Evolutionary conservation across 495 filamentous ascomycete species (phyloP).

Genomic region (Bacidia rubella): DNA sequence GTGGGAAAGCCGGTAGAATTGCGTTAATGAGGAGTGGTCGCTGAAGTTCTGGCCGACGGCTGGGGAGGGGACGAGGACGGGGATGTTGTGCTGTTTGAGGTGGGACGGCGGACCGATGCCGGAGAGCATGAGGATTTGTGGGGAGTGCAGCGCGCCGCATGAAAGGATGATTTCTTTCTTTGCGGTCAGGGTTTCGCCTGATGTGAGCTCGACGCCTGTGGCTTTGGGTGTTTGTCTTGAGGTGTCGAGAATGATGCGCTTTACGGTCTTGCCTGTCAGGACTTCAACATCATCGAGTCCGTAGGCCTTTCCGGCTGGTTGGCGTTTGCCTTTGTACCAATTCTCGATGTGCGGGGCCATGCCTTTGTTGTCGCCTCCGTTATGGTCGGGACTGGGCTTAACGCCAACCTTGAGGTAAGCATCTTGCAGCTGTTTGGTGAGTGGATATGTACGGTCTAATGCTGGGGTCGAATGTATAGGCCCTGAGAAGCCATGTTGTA

Average conservation of each 20-base stretch:
- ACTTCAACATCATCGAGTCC: constrained; percentile 12
- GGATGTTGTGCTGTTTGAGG: constrained; percentile 20
- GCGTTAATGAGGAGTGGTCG: constrained; percentile 23
- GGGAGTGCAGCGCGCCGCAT: constrained; percentile 32
- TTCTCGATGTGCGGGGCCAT: constrained; percentile 23
- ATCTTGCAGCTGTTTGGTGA: constrained; percentile 15
- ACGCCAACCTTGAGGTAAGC: constrained; percentile 22
- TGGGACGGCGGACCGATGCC: constrained; percentile 27
- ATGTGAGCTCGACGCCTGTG: constrained; percentile 18
- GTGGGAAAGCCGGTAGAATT: constrained; percentile 28
- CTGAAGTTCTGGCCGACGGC: constrained; percentile 26
- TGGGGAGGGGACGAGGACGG: constrained; percentile 16
- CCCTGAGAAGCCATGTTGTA: constrained; percentile 19
- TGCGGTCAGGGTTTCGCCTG: constrained; percentile 21
- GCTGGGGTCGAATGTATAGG: constrained; percentile 16
- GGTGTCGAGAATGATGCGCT: not conserved
- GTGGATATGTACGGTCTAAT: constrained; percentile 21
- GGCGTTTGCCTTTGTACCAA: constrained; percentile 23
- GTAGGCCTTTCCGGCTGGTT: constrained; percentile 24
- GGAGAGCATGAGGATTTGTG: constrained; percentile 36
- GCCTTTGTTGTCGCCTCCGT: constrained; percentile 22
- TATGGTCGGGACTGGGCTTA: constrained; percentile 16
- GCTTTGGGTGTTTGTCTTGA: constrained; percentile 15
- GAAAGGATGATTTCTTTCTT: constrained; percentile 33
- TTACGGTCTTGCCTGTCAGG: constrained; percentile 6